phyloP scores from a whole-genome alignment of 1,284 basidiomycete species.

The Sparassis latifolia region DNA sequence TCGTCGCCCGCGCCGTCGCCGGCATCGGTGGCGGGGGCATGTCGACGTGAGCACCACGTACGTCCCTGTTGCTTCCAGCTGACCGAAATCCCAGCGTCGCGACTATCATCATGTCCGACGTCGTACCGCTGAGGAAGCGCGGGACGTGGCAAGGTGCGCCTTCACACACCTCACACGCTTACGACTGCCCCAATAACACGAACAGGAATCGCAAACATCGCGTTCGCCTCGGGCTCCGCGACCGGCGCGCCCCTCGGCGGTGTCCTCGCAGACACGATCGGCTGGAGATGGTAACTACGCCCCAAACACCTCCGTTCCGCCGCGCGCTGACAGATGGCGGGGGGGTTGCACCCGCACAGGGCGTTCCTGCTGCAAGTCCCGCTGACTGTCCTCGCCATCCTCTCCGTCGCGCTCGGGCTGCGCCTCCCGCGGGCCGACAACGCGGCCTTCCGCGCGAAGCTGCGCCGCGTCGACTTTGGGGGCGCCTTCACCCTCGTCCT shows the following conservation, averaged over 20 bases:
- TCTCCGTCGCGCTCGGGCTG: constrained; percentile 41
- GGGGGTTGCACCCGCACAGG: constrained; percentile 23
- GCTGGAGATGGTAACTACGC: constrained; percentile 49
- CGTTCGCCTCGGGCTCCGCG: constrained; percentile 47
- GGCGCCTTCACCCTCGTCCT: constrained; percentile 46
- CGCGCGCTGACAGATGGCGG: too few relatives aligned
- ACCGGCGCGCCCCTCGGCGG: constrained; percentile 55
- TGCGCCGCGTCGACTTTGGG: constrained; percentile 51
- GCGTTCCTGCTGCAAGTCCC: constrained; percentile 56
- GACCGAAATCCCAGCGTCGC: constrained; percentile 35
- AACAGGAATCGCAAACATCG: constrained; percentile 35
- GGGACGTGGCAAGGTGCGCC: constrained; percentile 56
- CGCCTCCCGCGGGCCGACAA: constrained; percentile 36
- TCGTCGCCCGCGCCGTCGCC: constrained; percentile 45
- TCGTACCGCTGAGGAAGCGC: constrained; percentile 49
- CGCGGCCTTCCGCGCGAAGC: constrained; percentile 34
- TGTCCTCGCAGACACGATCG: constrained; percentile 49
- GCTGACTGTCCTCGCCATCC: constrained; percentile 42
- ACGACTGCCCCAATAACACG: not conserved
- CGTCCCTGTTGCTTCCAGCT: not conserved
- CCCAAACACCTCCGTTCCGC: too few relatives aligned
- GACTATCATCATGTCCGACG: constrained; percentile 56
- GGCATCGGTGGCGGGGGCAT: constrained; percentile 63
- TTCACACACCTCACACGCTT: too few relatives aligned
- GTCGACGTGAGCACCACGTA: constrained; percentile 36